These are phyloP conservation scores for Phlebiopsis gigantea DNA, from an alignment of 768 basidiomycete species.

Conservation along the genomic window DNA sequence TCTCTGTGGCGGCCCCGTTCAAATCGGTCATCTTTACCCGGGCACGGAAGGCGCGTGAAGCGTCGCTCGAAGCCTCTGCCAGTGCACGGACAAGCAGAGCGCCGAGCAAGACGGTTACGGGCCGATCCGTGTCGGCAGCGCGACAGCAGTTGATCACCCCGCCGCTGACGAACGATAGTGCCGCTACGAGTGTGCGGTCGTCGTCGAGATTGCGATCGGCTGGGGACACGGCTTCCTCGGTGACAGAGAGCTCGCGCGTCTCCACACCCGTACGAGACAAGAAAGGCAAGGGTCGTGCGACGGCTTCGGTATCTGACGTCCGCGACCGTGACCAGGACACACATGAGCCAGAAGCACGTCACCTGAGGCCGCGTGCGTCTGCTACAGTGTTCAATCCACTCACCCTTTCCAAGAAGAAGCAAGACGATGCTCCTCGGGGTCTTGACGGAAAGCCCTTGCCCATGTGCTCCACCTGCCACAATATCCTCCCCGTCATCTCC, in stretches of 20 bases:
- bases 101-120: constrained; percentile 1
- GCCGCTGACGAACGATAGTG: constrained; percentile 37
- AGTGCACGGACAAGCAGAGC: constrained; percentile 15
- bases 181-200: constrained; percentile 22
- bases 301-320: constrained; percentile 11
- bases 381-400: constrained; percentile 5
- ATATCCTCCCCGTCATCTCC: constrained; percentile 69
- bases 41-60: constrained; percentile 40
- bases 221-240: constrained; percentile 8
- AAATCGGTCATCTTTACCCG: constrained; percentile 59
- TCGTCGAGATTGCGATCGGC: constrained; percentile 20
- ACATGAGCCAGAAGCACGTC: constrained; percentile 19
- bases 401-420: constrained; percentile 17
- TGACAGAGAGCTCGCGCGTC: constrained; percentile 1
- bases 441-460: constrained; percentile 65
- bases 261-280: constrained; percentile 16
- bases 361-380: constrained; percentile 18
- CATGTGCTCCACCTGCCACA: constrained; percentile 65
- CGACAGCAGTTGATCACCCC: constrained; percentile 40
- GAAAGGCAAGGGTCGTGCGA: constrained; percentile 17
- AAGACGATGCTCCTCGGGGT: constrained; percentile 42
- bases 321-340: constrained; percentile 16
- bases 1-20: constrained; percentile 26
- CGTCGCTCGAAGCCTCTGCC: constrained; percentile 22
- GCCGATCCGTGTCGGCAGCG: constrained; percentile 14